Conservation (phyloP, 192 early-diverging fungal genomes). For the Diversispora epigaea region DNA sequence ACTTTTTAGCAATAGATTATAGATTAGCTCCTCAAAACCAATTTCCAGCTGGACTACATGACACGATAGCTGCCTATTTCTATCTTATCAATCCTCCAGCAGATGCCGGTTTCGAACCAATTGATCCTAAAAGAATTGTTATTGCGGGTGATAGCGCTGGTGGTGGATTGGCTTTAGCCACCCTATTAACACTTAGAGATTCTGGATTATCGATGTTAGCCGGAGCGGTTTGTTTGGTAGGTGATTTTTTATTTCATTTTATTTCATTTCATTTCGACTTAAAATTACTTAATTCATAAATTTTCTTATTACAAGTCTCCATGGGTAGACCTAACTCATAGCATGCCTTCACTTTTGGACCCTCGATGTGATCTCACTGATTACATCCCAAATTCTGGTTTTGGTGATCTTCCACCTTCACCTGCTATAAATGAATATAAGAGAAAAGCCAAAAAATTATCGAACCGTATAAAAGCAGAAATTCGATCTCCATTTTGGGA, state of each 20-base stretch:
- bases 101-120: conserved; percentile 45
- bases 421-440: conserved; percentile 37
- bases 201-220: conserved; percentile 55
- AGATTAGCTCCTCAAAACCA: conserved; percentile 76
- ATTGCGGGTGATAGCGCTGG: conserved; percentile 73
- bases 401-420: conserved; percentile 30
- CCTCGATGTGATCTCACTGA: conserved; percentile 36
- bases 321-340: conserved; percentile 52
- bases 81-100: conserved; percentile 57
- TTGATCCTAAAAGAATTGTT: conserved; percentile 56
- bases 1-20: conserved; percentile 62
- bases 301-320: not conserved
- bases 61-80: conserved; percentile 74
- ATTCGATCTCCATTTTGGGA: conserved; percentile 12
- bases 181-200: conserved; percentile 58
- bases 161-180: conserved; percentile 57
- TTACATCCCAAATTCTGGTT: conserved; percentile 40
- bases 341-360: conserved; percentile 42
- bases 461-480: conserved; percentile 23
- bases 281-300: not conserved
- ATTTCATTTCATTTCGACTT: not conserved
- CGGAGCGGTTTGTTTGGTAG: conserved; percentile 47
- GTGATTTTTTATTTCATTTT: not conserved
- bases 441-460: conserved; percentile 28
- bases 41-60: conserved; percentile 81